Base-by-base conservation (phyloP, 1,284 basidiomycete species). In the Rhodotorula sp. region DNA sequence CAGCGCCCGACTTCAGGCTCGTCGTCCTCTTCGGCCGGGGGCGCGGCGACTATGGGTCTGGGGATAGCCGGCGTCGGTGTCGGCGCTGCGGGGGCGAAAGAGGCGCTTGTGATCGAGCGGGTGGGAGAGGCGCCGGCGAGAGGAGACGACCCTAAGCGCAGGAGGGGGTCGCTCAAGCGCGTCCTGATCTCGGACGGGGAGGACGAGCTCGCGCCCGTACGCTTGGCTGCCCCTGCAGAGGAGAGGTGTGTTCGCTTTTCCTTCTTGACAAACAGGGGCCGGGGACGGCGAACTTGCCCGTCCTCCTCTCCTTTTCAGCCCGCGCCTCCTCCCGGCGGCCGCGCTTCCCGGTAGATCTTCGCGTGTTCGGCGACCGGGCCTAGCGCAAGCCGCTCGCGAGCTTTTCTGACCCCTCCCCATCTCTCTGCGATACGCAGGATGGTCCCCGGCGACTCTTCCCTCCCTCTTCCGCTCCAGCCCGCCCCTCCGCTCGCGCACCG, bases 101-200 rank as follows among this genome's bases (percentile, higher is more conserved):
- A 65, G 29, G 46, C 63, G 54, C 34, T 64, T 9, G 54, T 64
- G 12, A 64, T 64, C 25, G 63, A 64, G 44, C 41, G 63, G n/a
- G 32, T 64, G 8, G 55, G 55, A 4, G 64, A 58, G 22, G 27
- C n/a, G 17, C 39, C 39, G 8, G 53, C 53, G 19, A 8, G 29
- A 29, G 32, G 5, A 9, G 53, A 25, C 37, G 46, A 37, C 17
- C 22, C n/a, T 25, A 7, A 17, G 48, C 10, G 19, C 21, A 12
- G 48, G 56, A 44, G 57, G n/a, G 37, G 64, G 21, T 65, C 64
- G 56, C 46, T 65, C 44, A 65, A 65, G 48, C 56, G 64, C 46
- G 64, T 65, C 6, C 29, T 65, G 9, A 34, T 51, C 10, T 50
- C 55, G 36, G 55, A 58, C 46, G 64, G 57, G 19, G 63, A 64